phyloP scores from a whole-genome alignment of 805 yeast genomes.

The Yamadazyma tumulicola region DNA sequence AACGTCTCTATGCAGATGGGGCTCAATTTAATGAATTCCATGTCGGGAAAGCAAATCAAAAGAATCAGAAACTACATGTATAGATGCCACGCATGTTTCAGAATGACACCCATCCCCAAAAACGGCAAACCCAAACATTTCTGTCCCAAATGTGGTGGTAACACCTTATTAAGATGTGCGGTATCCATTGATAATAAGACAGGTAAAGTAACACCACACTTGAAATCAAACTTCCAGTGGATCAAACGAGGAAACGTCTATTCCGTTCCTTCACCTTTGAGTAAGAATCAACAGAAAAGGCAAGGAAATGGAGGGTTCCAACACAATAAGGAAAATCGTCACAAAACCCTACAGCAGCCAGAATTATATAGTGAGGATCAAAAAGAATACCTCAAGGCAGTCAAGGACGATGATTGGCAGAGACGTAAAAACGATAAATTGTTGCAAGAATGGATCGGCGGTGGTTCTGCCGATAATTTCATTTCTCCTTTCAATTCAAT shows the following conservation, averaged over 20 bases:
- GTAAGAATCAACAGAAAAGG: slow-evolving; percentile 66
- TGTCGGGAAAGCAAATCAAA: slow-evolving; percentile 80
- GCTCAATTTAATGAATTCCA: slow-evolving; percentile 75
- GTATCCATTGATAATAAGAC: slow-evolving; percentile 76
- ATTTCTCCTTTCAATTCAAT: slow-evolving; percentile 76
- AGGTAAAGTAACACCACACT: slow-evolving; percentile 82
- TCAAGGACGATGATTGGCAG: slow-evolving; percentile 86
- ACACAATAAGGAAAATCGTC: slow-evolving; percentile 61
- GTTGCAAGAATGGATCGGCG: slow-evolving; percentile 86
- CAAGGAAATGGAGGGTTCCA: slow-evolving; percentile 79
- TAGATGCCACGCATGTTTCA: slow-evolving; percentile 96
- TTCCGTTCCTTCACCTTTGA: slow-evolving; percentile 82
- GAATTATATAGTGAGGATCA: slow-evolving; percentile 83
- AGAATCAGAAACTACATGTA: slow-evolving; percentile 89
- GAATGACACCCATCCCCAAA: slow-evolving; percentile 72
- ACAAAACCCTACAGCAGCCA: slow-evolving; percentile 46
- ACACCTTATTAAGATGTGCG: slow-evolving; percentile 83
- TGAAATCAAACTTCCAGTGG: slow-evolving; percentile 93
- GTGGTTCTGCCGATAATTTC: slow-evolving; percentile 85
- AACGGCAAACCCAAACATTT: slow-evolving; percentile 78
- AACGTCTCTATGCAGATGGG: slow-evolving; percentile 92
- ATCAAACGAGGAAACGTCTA: slow-evolving; percentile 79
- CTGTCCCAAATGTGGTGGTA: slow-evolving; percentile 95
- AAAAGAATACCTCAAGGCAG: slow-evolving; percentile 83
- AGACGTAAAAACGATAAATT: slow-evolving; percentile 82